Evolutionary conservation across 371 early-diverging fungal genomes (phyloP).

Genomic region (Mortierella sp.): DNA sequence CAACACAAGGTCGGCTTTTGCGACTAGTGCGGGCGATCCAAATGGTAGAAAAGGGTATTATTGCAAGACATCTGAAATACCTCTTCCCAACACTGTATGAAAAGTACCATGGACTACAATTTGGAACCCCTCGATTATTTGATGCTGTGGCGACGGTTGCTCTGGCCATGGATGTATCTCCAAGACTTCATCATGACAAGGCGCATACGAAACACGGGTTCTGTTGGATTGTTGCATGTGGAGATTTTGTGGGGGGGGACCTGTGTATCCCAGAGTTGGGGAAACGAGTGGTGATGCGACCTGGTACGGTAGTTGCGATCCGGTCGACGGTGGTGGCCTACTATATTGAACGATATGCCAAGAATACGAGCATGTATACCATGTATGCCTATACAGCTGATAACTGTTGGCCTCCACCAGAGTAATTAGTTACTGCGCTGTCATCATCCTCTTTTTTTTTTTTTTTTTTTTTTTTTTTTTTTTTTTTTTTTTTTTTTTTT

Average conservation of each 20-base stretch:
- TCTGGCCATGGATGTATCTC: conserved; percentile 48
- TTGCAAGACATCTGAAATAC: conserved; percentile 46
- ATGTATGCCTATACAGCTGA: conserved; percentile 52
- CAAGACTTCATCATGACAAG: conserved; percentile 44
- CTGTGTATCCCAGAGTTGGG: conserved; percentile 51
- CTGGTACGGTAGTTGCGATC: conserved; percentile 51
- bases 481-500: neutral
- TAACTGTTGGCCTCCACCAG: conserved; percentile 50
- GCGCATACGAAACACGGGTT: conserved; percentile 51
- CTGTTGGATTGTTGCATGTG: conserved; percentile 53
- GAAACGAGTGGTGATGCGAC: conserved; percentile 52
- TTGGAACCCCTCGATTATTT: conserved; percentile 50
- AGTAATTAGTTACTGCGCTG: neutral
- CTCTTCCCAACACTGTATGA: conserved; percentile 51
- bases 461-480: neutral
- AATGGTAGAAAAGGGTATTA: conserved; percentile 48
- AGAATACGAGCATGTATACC: conserved; percentile 47
- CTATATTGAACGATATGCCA: conserved; percentile 49
- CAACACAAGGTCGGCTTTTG: conserved; percentile 39
- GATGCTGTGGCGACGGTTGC: conserved; percentile 52
- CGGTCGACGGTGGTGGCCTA: conserved; percentile 51
- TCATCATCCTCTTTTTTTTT: neutral
- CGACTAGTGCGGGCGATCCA: conserved; percentile 45
- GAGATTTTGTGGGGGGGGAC: conserved; percentile 52
- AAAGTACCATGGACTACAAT: conserved; percentile 51